A percentile compares a stretch with the other conserved stretches of the same genome.
These are phyloP conservation scores for Antitrichia curtipendula DNA, from an alignment of 225 moss, liverwort and hornwort genomes.

Conservation along the genomic window DNA sequence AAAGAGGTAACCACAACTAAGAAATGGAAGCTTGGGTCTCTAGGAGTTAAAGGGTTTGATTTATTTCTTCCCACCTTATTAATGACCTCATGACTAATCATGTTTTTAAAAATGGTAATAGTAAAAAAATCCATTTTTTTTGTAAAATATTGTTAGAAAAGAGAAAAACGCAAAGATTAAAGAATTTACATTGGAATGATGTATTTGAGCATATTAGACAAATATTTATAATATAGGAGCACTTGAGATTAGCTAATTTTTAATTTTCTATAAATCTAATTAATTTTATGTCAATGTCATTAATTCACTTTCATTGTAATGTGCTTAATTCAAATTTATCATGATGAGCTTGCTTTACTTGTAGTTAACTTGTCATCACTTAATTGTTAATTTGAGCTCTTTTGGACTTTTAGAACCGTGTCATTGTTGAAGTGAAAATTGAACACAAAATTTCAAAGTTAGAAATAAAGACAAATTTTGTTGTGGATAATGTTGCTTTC, in stretches of 20 bases:
- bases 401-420: neutral
- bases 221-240: too few species aligned
- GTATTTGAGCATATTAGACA: too few species aligned
- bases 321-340: neutral
- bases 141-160: neutral
- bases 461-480: neutral
- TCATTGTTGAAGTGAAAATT: neutral
- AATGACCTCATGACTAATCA: neutral
- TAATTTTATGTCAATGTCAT: accelerated
- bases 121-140: neutral
- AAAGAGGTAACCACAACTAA: neutral
- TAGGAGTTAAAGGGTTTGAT: neutral
- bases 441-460: neutral
- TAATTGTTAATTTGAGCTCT: neutral
- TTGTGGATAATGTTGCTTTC: neutral
- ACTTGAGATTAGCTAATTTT: neutral
- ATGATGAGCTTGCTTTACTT: neutral
- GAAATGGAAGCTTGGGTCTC: neutral
- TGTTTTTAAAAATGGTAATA: neutral
- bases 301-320: neutral
- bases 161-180: too few species aligned
- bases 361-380: too few species aligned
- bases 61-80: neutral
- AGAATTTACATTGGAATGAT: too few species aligned
- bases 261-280: neutral